phyloP scores from a whole-genome alignment of 2,329 filamentous ascomycete species.

The Chaetomium sp. region DNA sequence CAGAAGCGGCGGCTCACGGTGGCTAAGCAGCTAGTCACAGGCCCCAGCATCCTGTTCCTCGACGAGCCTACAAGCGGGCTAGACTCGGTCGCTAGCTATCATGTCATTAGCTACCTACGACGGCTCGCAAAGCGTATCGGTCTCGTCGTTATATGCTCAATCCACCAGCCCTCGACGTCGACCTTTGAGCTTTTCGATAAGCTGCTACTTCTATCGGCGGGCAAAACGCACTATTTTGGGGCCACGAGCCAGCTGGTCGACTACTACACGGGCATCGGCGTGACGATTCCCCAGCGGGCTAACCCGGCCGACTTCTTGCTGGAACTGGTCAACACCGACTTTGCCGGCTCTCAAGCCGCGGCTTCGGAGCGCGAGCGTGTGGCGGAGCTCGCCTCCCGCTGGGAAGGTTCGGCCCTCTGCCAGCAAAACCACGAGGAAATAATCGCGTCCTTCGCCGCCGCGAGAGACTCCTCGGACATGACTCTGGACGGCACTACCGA shows the following conservation, averaged over 20 bases:
- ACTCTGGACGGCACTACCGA: no score
- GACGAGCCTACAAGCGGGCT: constrained; percentile 2
- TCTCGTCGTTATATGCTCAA: background rate
- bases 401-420: background rate
- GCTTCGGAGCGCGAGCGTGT: background rate
- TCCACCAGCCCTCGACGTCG: background rate
- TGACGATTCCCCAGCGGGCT: background rate
- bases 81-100: background rate
- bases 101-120: background rate
- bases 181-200: background rate
- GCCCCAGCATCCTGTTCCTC: background rate
- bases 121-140: background rate
- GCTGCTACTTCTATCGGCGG: background rate
- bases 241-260: background rate
- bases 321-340: background rate
- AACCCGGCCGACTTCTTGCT: background rate
- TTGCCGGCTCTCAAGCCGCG: background rate
- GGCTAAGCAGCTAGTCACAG: constrained; percentile 1
- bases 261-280: background rate
- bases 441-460: no score
- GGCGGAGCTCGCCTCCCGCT: background rate
- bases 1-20: background rate
- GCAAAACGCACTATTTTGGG: background rate
- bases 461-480: no score
- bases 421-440: no score